Evolutionary conservation across 371 early-diverging fungal genomes (phyloP).

Genomic region (Mucor irregularis): DNA sequence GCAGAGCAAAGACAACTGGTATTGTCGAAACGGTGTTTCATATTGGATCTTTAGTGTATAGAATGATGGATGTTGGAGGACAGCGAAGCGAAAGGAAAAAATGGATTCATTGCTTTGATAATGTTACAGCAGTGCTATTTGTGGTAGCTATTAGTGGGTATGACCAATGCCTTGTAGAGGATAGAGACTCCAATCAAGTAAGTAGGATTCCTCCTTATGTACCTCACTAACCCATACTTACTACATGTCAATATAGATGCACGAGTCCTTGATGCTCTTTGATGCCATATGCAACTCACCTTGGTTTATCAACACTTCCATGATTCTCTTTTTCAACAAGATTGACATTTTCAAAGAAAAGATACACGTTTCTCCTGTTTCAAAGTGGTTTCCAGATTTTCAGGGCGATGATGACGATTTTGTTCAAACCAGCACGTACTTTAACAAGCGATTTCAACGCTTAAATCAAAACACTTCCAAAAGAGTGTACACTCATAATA

Average conservation of each 20-base stretch:
- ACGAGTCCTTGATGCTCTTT: slow-evolving; percentile 76
- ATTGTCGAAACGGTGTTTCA: slow-evolving; percentile 76
- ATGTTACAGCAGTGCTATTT: slow-evolving; percentile 75
- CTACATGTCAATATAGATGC: no score
- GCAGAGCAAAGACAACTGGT: slow-evolving; percentile 84
- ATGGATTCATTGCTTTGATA: slow-evolving; percentile 95
- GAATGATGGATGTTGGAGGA: slow-evolving; percentile 80
- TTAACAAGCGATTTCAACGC: slow-evolving; percentile 33
- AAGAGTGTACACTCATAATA: slow-evolving; percentile 58
- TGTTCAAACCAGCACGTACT: slow-evolving; percentile 31
- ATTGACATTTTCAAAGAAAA: slow-evolving; percentile 79
- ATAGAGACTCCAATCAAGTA: slow-evolving; percentile 58
- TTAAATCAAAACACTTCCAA: slow-evolving; percentile 48
- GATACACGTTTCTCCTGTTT: slow-evolving; percentile 68
- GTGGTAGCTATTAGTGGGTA: slow-evolving; percentile 75
- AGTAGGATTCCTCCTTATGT: background rate
- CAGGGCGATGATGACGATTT: slow-evolving; percentile 22
- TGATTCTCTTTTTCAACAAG: slow-evolving; percentile 85
- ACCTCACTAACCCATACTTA: background rate
- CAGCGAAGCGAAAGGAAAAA: slow-evolving; percentile 89
- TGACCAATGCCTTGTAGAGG: slow-evolving; percentile 80
- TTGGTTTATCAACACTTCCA: slow-evolving; percentile 75
- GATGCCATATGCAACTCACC: slow-evolving; percentile 75
- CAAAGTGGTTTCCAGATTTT: slow-evolving; percentile 87
- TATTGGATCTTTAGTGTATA: slow-evolving; percentile 59